A percentile compares a stretch with the other conserved stretches of the same genome.
Conservation (phyloP, 148 eudicot genomes). For the Diospyros lotus region DNA sequence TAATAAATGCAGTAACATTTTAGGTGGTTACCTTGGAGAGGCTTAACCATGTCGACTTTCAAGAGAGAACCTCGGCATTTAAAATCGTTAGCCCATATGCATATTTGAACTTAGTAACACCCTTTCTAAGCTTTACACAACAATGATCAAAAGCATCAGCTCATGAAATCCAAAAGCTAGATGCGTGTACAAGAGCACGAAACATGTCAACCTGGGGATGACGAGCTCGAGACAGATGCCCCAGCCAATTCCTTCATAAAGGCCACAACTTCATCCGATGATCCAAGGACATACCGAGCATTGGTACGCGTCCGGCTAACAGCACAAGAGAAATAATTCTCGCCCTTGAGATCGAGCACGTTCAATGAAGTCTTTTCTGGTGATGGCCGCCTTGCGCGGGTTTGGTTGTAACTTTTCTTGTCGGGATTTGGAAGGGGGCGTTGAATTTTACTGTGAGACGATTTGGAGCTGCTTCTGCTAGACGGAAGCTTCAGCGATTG, state of each 20-base stretch:
- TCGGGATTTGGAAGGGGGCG: constrained; percentile 41
- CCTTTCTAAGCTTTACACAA: no score
- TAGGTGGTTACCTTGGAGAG: no score
- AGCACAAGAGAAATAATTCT: constrained; percentile 89
- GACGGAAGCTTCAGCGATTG: constrained; percentile 46
- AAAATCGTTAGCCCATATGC: no score
- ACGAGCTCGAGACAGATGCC: constrained; percentile 28
- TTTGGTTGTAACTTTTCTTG: constrained; percentile 29
- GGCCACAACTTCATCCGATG: constrained; percentile 76
- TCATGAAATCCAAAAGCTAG: no score
- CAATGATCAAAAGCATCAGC: no score
- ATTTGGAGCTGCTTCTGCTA: constrained; percentile 43
- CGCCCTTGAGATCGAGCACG: constrained; percentile 84
- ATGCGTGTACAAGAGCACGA: background rate
- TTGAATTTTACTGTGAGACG: constrained; percentile 37
- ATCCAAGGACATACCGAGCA: constrained; percentile 66
- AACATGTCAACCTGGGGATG: background rate
- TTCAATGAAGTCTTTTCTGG: constrained; percentile 67
- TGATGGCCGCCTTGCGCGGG: constrained; percentile 31
- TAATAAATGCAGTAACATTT: no score
- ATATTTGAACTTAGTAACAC: no score
- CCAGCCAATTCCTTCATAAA: constrained; percentile 54
- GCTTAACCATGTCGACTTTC: no score
- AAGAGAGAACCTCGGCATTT: no score
- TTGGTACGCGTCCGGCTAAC: constrained; percentile 85